Conservation (phyloP, 805 yeast genomes). For the Schwanniomyces sp. region DNA sequence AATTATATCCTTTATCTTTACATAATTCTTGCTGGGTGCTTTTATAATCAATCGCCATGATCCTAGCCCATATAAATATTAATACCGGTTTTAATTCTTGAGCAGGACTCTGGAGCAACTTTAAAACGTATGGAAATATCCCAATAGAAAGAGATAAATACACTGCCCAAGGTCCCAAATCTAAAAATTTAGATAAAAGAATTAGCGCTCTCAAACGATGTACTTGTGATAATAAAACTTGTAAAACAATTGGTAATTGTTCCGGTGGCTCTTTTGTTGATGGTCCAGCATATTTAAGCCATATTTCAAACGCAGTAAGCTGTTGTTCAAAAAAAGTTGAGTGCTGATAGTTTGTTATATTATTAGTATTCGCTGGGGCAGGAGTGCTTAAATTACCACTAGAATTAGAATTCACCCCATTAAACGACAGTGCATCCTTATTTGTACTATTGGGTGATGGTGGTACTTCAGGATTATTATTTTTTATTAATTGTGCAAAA, state of each 20-base stretch:
- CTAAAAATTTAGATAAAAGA: conserved; percentile 79
- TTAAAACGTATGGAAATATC: conserved; percentile 90
- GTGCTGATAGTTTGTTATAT: conserved; percentile 65
- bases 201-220: conserved; percentile 89
- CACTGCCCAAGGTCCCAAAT: conserved; percentile 97
- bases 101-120: conserved; percentile 89
- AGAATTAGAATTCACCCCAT: not conserved
- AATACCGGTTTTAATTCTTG: conserved; percentile 91
- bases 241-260: conserved; percentile 90
- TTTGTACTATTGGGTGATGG: conserved; percentile 17
- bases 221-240: conserved; percentile 89
- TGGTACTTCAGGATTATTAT: conserved; percentile 24
- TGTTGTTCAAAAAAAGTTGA: conserved; percentile 96
- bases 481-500: conserved; percentile 63
- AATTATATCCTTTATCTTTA: conserved; percentile 86
- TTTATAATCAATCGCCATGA: conserved; percentile 90
- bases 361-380: conserved; percentile 12
- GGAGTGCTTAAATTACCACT: not conserved
- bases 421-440: not conserved
- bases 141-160: conserved; percentile 90
- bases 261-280: conserved; percentile 87
- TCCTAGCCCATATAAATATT: conserved; percentile 96
- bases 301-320: conserved; percentile 91
- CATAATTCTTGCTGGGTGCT: conserved; percentile 90
- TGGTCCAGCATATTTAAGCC: conserved; percentile 86